Evolutionary conservation across 1,139 yeast species (phyloP), one percentile per base, ranked within the genome.

Genomic region (Yamadazyma friedrichii): DNA sequence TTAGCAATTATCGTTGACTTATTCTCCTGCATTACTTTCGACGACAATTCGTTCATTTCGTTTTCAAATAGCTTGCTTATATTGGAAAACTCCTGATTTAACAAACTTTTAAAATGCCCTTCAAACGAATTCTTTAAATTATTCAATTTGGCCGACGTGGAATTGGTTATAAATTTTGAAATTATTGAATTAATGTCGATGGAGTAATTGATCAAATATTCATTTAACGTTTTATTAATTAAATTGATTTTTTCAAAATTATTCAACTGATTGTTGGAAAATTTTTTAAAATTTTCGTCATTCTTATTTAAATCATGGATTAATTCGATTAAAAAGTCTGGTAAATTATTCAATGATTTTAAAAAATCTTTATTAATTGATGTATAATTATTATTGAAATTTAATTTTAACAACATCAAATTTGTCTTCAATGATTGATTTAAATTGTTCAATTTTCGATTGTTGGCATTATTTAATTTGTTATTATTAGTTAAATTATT

Each of bases 211-310:
- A 41, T 46, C 15, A 55, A 39, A 33, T 46, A 53, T 4, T 48
- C 49, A 33, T 54, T 46, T 24, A 55, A 48, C 28, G 49, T 50
- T 24, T 45, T 42, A 33, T 54, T 52, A 6, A 54, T 40, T 4
- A 38, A 40, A 29, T 43, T 47, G 32, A 55, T 43, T 20, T 44
- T 28, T 17, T 39, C 36, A 10, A 42, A 29, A 22, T 35, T 42
- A 4, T 45, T 42, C 4, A 16, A 22, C 24, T 51, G 54, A 11
- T 37, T 36, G 13, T 32, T 25, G 15, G 47, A 44, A 36, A 48
- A 51, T 20, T 38, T 40, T n/a, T 34, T 35, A 29, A 51, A 46
- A 26, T 24, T 41, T 28, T 44, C 45, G 27, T 48, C 49, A 39
- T 44, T 46, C n/a, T 38, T 17, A 34, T 43, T 47, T 12, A 50